A percentile compares a stretch with the other conserved stretches of the same genome.
These are phyloP conservation scores for Capsicum rhomboideum DNA, from an alignment of 257 asterid species.

Conservation along the genomic window DNA sequence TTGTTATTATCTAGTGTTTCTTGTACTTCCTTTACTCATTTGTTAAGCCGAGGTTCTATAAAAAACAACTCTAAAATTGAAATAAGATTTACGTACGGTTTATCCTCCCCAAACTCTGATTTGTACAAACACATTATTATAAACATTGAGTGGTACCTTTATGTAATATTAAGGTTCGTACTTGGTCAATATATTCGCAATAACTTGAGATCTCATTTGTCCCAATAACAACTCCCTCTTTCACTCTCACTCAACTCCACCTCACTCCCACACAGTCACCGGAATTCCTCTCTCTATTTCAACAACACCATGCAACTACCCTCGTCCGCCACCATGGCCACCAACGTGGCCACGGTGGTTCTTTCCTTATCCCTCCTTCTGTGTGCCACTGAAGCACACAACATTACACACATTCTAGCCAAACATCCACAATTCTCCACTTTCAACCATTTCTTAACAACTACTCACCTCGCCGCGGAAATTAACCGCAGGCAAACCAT, in stretches of 20 bases:
- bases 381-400: slow-evolving; percentile 35
- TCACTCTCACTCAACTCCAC: background rate
- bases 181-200: background rate
- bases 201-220: slow-evolving; percentile 18
- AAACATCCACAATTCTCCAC: slow-evolving; percentile 41
- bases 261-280: background rate
- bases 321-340: slow-evolving; percentile 20
- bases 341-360: slow-evolving; percentile 21
- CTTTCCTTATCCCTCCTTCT: slow-evolving; percentile 14
- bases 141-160: no score
- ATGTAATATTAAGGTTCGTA: background rate
- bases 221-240: slow-evolving; percentile 4
- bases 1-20: no score
- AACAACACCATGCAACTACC: slow-evolving; percentile 39
- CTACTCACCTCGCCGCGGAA: slow-evolving; percentile 54
- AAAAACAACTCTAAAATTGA: no score
- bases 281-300: background rate
- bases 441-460: slow-evolving; percentile 51
- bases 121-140: no score
- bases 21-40: no score
- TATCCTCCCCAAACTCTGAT: no score
- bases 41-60: no score
- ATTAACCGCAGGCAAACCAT: slow-evolving; percentile 55
- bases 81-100: no score
- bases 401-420: slow-evolving; percentile 49